Evolutionary conservation across 345 rosid species (phyloP).

Genomic region (Hevea brasiliensis): DNA sequence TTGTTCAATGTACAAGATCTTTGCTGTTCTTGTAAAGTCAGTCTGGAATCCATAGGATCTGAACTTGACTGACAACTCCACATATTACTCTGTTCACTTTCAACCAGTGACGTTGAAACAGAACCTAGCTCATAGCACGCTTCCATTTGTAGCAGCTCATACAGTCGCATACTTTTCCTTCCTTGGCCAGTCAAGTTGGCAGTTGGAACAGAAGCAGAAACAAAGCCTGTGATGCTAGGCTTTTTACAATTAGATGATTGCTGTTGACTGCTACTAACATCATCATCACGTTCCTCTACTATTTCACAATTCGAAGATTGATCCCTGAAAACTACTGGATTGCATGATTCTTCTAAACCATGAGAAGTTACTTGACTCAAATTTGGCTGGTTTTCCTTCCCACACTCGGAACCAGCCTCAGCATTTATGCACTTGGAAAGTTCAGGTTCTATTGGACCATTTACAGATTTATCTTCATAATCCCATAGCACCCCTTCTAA

Average conservation of each 20-base stretch:
- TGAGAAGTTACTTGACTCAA: constrained; percentile 36
- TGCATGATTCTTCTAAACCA: constrained; percentile 33
- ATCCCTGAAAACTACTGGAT: constrained; percentile 34
- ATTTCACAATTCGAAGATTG: constrained; percentile 49
- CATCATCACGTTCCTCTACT: constrained; percentile 45
- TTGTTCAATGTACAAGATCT: constrained; percentile 33
- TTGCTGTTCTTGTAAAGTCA: constrained; percentile 23
- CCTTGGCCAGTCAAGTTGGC: constrained; percentile 52
- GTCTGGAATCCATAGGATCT: constrained; percentile 26
- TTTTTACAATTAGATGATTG: constrained; percentile 27
- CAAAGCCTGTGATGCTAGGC: constrained; percentile 26
- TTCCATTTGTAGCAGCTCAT: constrained; percentile 87
- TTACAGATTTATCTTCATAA: constrained; percentile 56
- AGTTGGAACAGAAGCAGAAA: constrained; percentile 37
- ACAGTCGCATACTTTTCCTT: constrained; percentile 75
- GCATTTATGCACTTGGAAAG: constrained; percentile 21
- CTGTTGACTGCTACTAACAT: constrained; percentile 30
- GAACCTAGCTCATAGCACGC: constrained; percentile 44
- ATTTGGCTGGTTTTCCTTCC: constrained; percentile 30
- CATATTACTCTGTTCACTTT: constrained; percentile 28
- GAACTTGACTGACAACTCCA: constrained; percentile 32
- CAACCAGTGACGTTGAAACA: constrained; percentile 24
- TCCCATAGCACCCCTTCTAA: constrained; percentile 92
- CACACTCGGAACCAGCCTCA: constrained; percentile 26
- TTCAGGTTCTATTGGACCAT: constrained; percentile 40